A percentile compares a stretch with the other conserved stretches of the same genome.
phyloP scores from a whole-genome alignment of 306 rosid species.

The Astragalus membranaceus region DNA sequence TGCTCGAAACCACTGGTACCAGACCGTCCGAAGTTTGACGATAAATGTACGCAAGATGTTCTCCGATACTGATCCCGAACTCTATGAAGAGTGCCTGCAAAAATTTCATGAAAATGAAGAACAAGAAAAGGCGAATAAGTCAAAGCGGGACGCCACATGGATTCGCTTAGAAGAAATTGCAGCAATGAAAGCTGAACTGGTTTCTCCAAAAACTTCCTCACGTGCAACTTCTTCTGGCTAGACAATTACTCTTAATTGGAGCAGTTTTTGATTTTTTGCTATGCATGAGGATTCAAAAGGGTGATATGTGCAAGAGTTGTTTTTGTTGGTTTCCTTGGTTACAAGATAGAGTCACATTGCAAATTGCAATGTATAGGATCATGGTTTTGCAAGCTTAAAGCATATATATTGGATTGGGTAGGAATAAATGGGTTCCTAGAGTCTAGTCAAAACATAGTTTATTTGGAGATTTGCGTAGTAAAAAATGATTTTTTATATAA shows the following conservation, averaged over 20 bases:
- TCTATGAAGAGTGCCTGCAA: background rate
- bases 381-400: conserved; percentile 13
- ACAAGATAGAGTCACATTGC: conserved; percentile 2
- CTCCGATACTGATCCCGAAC: too few species aligned
- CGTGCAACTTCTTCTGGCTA: too few species aligned
- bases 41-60: too few species aligned
- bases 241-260: background rate
- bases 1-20: too few species aligned
- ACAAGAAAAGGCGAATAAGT: too few species aligned
- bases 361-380: conserved; percentile 4
- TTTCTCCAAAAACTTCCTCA: too few species aligned
- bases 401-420: conserved; percentile 41
- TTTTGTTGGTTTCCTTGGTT: conserved; percentile 15
- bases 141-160: too few species aligned
- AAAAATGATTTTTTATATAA: background rate
- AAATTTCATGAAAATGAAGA: too few species aligned
- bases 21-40: too few species aligned
- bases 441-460: background rate
- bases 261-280: background rate
- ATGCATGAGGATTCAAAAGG: background rate
- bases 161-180: too few species aligned
- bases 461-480: conserved; percentile 24
- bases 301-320: background rate
- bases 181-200: too few species aligned
- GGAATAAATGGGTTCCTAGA: conserved; percentile 4